Base-by-base conservation (phyloP, 169 alveolate species). In the Hammondia hammondi region DNA sequence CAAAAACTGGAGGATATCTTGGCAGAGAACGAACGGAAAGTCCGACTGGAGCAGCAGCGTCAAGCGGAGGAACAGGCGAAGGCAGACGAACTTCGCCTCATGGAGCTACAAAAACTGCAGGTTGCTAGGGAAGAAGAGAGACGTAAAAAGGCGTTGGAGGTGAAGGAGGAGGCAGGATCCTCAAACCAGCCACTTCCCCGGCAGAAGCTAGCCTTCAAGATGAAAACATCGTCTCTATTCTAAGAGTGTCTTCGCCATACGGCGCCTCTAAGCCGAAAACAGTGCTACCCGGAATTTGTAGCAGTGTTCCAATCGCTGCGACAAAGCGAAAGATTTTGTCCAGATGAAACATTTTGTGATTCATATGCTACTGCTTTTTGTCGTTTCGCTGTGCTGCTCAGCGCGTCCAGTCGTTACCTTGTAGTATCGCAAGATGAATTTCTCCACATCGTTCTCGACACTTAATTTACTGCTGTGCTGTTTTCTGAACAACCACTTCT, bases 41-140 rank as follows among this genome's bases (percentile, higher is more conserved):
- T 91, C 37, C 61, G 94, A 48, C 43, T 39, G 91, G 94, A 91
- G 72, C 94, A 91, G 77, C 88, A 61, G 71, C 94, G 94, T 39
- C 72, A 39, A 45, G 94, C 94, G 81, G 94, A 91, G 73, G 94
- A 91, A 32, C 91, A 77, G 43, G 94, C 94, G 37, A 91, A 48
- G 61, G 94, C 94, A 45, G 94, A 91, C 29, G 94, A 70, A 45
- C 72, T 57, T 35, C 92, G 94, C 39, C 84, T 91, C 17, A n/a
- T 73, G 61, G 94, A 91, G 73, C 91, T 91, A n/a, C 94, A 91
- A 4, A 17, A 57, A 27, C 35, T 73, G 19, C 92, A 81, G 39
- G 81, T 61, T 19, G 94, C 81, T 10, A 67, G 94, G 46, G 94
- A 91, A 48, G 91, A 91, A 81, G 94, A 91, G 39, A 17, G 91